Evolutionary conservation across 495 filamentous ascomycete species (phyloP).

Genomic region (Annulohypoxylon moriforme): DNA sequence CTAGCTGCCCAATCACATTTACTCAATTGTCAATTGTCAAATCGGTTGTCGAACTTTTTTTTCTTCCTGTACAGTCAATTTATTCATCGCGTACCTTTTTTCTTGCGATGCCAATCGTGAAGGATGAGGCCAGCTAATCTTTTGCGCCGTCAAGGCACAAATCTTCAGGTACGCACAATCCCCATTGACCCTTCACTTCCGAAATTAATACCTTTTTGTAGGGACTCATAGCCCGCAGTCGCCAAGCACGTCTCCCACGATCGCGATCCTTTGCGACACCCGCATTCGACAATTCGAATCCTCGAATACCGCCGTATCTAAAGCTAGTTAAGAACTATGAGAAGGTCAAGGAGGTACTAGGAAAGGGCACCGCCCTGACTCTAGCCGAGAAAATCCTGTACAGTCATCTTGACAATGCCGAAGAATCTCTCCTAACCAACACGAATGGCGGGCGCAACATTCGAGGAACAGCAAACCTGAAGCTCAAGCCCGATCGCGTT

Average conservation of each 20-base stretch:
- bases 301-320: conserved; percentile 59
- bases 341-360: conserved; percentile 77
- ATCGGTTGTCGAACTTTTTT: conserved; percentile 22
- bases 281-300: conserved; percentile 44
- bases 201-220: conserved; percentile 19
- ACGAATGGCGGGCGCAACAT: conserved; percentile 84
- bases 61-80: conserved; percentile 4
- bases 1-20: conserved; percentile 30
- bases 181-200: background rate
- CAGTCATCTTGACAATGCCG: conserved; percentile 87
- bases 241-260: conserved; percentile 38
- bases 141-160: conserved; percentile 44
- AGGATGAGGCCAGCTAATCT: conserved; percentile 49
- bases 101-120: conserved; percentile 37
- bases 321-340: conserved; percentile 60
- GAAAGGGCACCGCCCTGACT: conserved; percentile 74
- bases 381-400: conserved; percentile 98
- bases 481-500: conserved; percentile 96
- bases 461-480: conserved; percentile 89
- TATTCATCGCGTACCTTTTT: conserved; percentile 18
- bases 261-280: conserved; percentile 48
- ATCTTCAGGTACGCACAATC: conserved; percentile 40
- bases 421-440: conserved; percentile 83
- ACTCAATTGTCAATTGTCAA: conserved; percentile 35
- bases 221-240: conserved; percentile 38